Conservation (phyloP, 192 early-diverging fungal species). For the Diversispora eburnea region DNA sequence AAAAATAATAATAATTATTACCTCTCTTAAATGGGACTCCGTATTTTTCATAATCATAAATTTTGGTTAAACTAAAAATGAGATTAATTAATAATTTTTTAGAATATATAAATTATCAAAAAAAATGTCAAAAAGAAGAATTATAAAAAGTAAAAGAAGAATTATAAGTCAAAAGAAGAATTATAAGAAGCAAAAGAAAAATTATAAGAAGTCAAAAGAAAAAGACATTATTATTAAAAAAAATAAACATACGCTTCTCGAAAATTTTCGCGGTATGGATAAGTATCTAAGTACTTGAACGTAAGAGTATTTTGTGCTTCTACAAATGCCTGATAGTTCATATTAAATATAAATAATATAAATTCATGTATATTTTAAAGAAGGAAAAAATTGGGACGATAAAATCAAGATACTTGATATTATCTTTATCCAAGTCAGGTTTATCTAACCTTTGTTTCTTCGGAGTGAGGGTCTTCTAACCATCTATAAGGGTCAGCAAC, state of each 20-base stretch:
- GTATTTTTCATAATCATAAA: constrained; percentile 57
- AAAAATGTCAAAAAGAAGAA: background rate
- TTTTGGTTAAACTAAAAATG: constrained; percentile 45
- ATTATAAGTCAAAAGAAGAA: no score
- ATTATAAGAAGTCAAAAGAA: no score
- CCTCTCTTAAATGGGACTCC: constrained; percentile 55
- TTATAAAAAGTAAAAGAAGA: background rate
- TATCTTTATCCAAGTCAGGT: background rate
- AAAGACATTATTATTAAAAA: no score
- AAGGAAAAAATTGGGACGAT: background rate
- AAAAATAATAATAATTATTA: constrained; percentile 61
- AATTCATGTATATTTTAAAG: background rate
- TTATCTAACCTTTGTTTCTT: constrained; percentile 49
- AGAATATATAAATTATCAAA: background rate
- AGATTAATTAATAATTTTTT: background rate
- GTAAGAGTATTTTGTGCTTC: constrained; percentile 57
- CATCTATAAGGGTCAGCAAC: constrained; percentile 61
- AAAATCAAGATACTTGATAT: background rate
- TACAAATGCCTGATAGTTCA: constrained; percentile 45
- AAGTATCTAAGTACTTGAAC: constrained; percentile 43
- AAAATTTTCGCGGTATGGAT: constrained; percentile 36
- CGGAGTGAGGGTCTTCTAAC: constrained; percentile 63
- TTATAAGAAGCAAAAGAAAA: no score
- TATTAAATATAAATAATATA: no score
- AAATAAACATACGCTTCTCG: constrained; percentile 31